Evolutionary conservation across 164 flowering plant species (phyloP), one percentile per base, ranked within the genome.

Genomic region (Macadamia integrifolia): DNA sequence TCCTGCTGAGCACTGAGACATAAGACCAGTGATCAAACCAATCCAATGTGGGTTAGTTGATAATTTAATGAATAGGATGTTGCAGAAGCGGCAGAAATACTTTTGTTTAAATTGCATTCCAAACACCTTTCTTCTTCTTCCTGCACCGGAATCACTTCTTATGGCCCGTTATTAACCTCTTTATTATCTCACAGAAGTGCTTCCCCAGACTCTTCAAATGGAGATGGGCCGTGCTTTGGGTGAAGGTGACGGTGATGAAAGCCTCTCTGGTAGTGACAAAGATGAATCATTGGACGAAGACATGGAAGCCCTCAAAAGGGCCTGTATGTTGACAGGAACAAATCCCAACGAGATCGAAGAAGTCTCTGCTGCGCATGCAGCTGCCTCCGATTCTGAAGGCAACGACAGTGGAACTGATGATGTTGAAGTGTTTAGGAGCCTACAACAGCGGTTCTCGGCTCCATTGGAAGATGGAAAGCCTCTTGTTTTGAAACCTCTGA

Each of bases 351-450:
- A 76, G 23, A 32, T 80, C 65, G 23, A 46, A n/a, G 42, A 48
- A 15, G 1, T 61, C n/a, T 50, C 77, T 46, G 17, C 64, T 56
- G 13, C 48, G 23, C 65, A 18, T 30, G 31, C 48, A n/a, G 58
- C 42, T 18, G 42, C 64, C 60, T 1, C 71, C 53, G 86, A 76
- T n/a, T 68, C 79, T 1, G 84, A 77, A 13, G 71, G 43, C 14
- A 79, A 71, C 13, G 69, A 69, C n/a, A 65, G 68, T 30, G 84
- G 78, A 0, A 48, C 61, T 3, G 92, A 86, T 57, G 95, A 90
- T 66, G 30, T 83, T 2, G 85, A 84, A 69, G 57, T 88, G 57
- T 72, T 83, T 31, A 81, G 86, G 6, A 79, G 48, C 46, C 76
- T 90, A 10, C 77, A 71, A 73, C 60, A 81, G 49, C 79, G 83